A percentile compares a stretch with the other conserved stretches of the same genome.
Evolutionary conservation across 306 rosid genomes (phyloP).

Genomic region (Medicago arabica): DNA sequence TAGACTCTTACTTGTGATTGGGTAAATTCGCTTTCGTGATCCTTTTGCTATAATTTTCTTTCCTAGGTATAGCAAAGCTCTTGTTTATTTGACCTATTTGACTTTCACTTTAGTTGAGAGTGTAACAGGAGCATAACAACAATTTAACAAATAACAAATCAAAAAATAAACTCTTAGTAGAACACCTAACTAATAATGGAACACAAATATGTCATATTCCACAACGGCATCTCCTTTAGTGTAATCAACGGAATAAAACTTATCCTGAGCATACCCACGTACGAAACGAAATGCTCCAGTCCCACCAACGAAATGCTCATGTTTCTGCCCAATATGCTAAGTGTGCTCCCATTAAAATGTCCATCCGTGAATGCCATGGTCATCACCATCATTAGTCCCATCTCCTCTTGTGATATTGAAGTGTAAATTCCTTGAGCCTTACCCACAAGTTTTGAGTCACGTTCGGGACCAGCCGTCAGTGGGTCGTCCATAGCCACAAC

Average conservation of each 20-base stretch:
- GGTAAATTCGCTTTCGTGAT: too few species aligned
- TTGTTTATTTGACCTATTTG: too few species aligned
- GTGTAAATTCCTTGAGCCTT: conserved; percentile 63
- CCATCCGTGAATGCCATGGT: conserved; percentile 54
- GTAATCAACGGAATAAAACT: conserved; percentile 37
- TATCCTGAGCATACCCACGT: conserved; percentile 73
- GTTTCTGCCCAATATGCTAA: conserved; percentile 56
- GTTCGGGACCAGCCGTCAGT: conserved; percentile 46
- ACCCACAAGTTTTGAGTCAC: conserved; percentile 50
- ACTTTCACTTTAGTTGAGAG: too few species aligned
- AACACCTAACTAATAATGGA: conserved; percentile 42
- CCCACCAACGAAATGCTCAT: conserved; percentile 51
- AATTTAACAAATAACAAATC: too few species aligned
- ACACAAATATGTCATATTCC: conserved; percentile 66
- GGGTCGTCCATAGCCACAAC: conserved; percentile 57
- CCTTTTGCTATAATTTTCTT: too few species aligned
- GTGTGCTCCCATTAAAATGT: conserved; percentile 56
- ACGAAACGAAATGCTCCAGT: conserved; percentile 74
- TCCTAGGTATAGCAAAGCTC: too few species aligned
- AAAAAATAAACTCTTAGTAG: too few species aligned
- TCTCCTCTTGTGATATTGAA: background rate
- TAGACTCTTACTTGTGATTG: too few species aligned
- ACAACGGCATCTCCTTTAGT: conserved; percentile 57
- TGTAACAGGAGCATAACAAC: too few species aligned
- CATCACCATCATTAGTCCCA: conserved; percentile 54